A percentile compares a stretch with the other conserved stretches of the same genome.
These are phyloP conservation scores for Hydnum rufescens DNA, from an alignment of 768 basidiomycete species.

Conservation along the genomic window DNA sequence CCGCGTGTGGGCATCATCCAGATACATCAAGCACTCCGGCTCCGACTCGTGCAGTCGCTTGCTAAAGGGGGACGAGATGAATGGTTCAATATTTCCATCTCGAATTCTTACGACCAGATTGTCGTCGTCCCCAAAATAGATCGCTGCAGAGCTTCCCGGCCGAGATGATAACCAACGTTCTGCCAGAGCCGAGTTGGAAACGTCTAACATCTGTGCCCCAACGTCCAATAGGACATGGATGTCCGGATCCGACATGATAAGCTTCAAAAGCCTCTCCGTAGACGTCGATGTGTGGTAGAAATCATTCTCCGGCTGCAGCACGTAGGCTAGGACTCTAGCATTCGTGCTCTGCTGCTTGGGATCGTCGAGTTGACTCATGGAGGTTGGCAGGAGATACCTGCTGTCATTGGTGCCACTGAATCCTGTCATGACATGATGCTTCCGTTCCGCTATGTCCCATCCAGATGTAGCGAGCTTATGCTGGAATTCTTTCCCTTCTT, in stretches of 20 bases:
- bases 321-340: neutral
- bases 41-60: neutral
- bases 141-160: neutral
- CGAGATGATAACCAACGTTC: neutral
- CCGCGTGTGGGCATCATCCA: constrained; percentile 4
- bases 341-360: neutral
- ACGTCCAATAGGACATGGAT: constrained; percentile 3
- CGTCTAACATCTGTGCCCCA: constrained; percentile 3
- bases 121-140: constrained; percentile 3
- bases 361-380: constrained; percentile 2
- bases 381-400: constrained; percentile 10
- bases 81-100: neutral
- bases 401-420: constrained; percentile 41
- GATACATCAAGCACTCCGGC: constrained; percentile 4
- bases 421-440: constrained; percentile 23
- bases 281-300: neutral
- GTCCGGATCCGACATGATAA: neutral
- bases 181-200: neutral
- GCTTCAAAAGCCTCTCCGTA: neutral
- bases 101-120: neutral
- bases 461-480: constrained; percentile 28
- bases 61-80: constrained; percentile 1
- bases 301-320: constrained; percentile 3
- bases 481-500: constrained; percentile 29
- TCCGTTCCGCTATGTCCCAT: constrained; percentile 32